These are phyloP conservation scores for Maudiozyma turicensis DNA, from an alignment of 805 yeast species.

Conservation along the genomic window DNA sequence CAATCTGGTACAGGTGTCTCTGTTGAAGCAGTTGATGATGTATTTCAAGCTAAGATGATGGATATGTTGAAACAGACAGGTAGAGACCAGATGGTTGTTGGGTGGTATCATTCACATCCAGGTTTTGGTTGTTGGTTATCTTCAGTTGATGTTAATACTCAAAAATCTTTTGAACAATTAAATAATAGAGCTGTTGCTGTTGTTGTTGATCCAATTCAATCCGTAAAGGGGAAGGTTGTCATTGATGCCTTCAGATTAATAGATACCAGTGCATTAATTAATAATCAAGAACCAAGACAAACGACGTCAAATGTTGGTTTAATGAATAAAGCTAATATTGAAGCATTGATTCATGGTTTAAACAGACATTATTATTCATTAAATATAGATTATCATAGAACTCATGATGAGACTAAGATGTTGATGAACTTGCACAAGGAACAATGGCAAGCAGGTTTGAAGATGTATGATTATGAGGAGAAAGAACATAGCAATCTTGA, in stretches of 20 bases:
- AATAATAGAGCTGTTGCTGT: constrained; percentile 96
- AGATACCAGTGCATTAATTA: constrained; percentile 76
- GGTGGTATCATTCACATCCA: constrained; percentile 99
- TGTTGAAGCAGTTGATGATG: constrained; percentile 98
- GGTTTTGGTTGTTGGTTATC: constrained; percentile 99
- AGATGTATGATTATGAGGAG: constrained; percentile 63
- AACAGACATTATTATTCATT: constrained; percentile 95
- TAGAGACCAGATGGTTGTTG: constrained; percentile 98
- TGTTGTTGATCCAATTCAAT: constrained; percentile 96
- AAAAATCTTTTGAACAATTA: constrained; percentile 93
- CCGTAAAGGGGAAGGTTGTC: constrained; percentile 97
- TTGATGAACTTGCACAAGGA: constrained; percentile 86
- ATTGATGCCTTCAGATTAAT: constrained; percentile 96
- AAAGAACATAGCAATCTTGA: constrained; percentile 69
- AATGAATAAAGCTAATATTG: constrained; percentile 91
- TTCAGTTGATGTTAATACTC: constrained; percentile 94
- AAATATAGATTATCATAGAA: constrained; percentile 89
- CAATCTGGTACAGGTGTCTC: constrained; percentile 97
- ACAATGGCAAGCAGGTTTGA: constrained; percentile 90
- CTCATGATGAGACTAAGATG: constrained; percentile 88
- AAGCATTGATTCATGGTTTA: constrained; percentile 92
- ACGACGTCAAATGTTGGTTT: constrained; percentile 94
- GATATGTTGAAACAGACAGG: constrained; percentile 98
- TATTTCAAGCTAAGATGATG: constrained; percentile 98
- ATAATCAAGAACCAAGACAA: constrained; percentile 97